Conservation (phyloP, 495 filamentous ascomycete species). For the Xanthoparmelia taractica region DNA sequence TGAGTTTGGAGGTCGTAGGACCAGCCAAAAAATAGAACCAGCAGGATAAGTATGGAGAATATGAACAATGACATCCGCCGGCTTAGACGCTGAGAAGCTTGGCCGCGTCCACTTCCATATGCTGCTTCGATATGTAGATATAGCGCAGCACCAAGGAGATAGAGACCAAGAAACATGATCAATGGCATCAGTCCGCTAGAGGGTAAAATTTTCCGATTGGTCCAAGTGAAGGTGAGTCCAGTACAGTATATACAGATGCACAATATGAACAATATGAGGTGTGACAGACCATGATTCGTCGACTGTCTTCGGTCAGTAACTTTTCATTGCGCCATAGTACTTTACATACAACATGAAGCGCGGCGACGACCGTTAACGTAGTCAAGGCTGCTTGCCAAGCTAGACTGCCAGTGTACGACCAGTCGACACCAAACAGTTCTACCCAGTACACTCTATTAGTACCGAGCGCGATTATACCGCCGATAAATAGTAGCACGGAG, state of each 20-base stretch:
- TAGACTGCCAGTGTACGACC: slow-evolving; percentile 32
- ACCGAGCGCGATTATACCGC: slow-evolving; percentile 25
- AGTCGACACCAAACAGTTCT: slow-evolving; percentile 29
- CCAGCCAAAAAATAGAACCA: slow-evolving; percentile 13
- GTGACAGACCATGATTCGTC: slow-evolving; percentile 13
- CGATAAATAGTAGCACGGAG: slow-evolving; percentile 31
- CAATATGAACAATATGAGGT: slow-evolving; percentile 11
- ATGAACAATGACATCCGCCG: slow-evolving; percentile 7
- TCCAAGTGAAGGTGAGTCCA: slow-evolving; percentile 2
- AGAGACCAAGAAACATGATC: slow-evolving; percentile 9
- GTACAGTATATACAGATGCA: slow-evolving; percentile 14
- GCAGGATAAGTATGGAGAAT: slow-evolving; percentile 7
- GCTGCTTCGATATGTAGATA: slow-evolving; percentile 31
- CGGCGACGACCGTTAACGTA: slow-evolving; percentile 31
- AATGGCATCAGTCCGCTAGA: not conserved
- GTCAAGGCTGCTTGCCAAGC: slow-evolving; percentile 32
- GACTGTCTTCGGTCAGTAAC: slow-evolving; percentile 5
- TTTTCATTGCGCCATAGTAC: not conserved
- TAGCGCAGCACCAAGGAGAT: slow-evolving; percentile 19
- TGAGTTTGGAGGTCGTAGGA: slow-evolving; percentile 6
- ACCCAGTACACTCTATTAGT: slow-evolving; percentile 28
- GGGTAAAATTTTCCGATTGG: not conserved
- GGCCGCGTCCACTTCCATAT: slow-evolving; percentile 30
- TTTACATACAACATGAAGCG: slow-evolving; percentile 37
- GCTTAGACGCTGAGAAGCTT: slow-evolving; percentile 8